Evolutionary conservation across 2,329 filamentous ascomycete species (phyloP).

Genomic region (Hymenoscyphus fraxineus): DNA sequence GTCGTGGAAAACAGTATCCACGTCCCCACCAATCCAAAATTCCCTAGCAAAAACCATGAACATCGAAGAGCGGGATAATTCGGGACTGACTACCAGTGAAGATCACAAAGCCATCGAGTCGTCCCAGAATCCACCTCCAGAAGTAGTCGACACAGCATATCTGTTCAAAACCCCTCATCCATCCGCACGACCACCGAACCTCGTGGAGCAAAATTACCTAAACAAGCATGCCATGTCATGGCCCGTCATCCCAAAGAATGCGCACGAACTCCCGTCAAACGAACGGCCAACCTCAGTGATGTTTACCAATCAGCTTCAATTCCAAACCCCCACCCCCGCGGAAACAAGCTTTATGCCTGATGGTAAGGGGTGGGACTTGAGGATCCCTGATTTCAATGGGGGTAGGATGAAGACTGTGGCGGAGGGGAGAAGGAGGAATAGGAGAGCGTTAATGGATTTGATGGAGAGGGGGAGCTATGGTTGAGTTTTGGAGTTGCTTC

Average conservation of each 20-base stretch:
- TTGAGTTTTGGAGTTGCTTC: neutral
- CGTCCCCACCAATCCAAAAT: neutral
- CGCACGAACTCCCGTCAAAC: neutral
- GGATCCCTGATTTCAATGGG: neutral
- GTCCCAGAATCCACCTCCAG: slow-evolving; percentile 1
- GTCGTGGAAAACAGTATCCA: neutral
- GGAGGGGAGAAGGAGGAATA: neutral
- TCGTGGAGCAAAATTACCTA: neutral
- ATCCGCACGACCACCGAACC: neutral
- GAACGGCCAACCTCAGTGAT: neutral
- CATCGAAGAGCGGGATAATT: neutral
- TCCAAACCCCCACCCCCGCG: neutral
- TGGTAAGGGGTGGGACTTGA: neutral
- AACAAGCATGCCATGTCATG: neutral
- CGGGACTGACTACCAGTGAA: neutral
- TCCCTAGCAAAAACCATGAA: neutral
- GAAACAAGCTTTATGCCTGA: neutral
- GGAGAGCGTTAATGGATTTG: neutral
- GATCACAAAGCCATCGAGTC: neutral
- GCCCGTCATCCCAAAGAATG: neutral
- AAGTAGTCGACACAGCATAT: slow-evolving; percentile 3
- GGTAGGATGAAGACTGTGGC: neutral
- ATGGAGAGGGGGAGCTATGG: neutral
- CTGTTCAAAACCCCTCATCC: neutral
- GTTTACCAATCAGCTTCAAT: neutral